phyloP scores from a whole-genome alignment of 2,329 filamentous ascomycete species.

The Trichophyton simii region DNA sequence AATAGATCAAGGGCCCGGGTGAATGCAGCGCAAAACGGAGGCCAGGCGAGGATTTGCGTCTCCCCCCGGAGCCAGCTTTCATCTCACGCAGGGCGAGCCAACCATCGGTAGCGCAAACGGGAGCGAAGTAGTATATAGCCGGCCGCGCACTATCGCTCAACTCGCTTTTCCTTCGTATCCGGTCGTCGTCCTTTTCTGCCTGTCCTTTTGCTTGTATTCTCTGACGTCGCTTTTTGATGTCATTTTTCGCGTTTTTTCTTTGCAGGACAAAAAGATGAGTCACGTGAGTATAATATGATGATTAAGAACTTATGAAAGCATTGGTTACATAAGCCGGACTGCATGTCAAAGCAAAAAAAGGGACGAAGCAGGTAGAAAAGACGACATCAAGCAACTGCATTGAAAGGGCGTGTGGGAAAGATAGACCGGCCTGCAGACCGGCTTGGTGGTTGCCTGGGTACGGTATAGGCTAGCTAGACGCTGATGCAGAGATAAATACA shows the following conservation, averaged over 20 bases:
- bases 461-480: not conserved
- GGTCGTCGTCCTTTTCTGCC: not conserved
- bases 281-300: not conserved
- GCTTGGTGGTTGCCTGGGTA: not conserved
- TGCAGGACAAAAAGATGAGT: not conserved
- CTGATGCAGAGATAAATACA: not conserved
- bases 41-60: not conserved
- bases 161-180: not conserved
- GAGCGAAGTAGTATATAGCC: not conserved
- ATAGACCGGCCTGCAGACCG: no score
- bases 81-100: not conserved
- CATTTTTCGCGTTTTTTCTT: not conserved
- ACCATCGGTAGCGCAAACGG: not conserved
- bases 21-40: conserved; percentile 12
- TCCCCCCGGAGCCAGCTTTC: not conserved
- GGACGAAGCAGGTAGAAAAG: no score
- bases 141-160: not conserved
- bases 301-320: not conserved
- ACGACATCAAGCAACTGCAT: no score
- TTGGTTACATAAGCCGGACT: not conserved
- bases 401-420: no score
- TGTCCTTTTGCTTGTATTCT: not conserved
- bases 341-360: no score
- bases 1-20: not conserved
- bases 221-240: not conserved